These are phyloP conservation scores for Pythium diclinum DNA, from an alignment of 352 stramenopile genomes.

Conservation along the genomic window DNA sequence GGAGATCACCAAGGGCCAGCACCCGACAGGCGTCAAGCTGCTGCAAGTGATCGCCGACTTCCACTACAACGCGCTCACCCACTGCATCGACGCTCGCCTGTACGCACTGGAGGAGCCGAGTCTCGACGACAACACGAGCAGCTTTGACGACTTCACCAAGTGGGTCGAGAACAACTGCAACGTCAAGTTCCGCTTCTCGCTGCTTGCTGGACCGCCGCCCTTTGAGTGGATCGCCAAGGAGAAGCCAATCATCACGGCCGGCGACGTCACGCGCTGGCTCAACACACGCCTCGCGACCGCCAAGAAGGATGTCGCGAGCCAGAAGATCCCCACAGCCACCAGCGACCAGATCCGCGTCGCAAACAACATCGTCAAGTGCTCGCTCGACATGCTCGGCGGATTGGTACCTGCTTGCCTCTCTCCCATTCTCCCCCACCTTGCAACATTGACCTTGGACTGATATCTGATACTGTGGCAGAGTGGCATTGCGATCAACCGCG, in stretches of 20 bases:
- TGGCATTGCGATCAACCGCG: background rate
- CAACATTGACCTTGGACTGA: background rate
- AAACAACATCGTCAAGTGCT: background rate
- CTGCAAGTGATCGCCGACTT: background rate
- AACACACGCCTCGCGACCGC: background rate
- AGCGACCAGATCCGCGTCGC: background rate
- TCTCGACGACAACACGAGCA: background rate
- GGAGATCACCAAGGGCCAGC: background rate
- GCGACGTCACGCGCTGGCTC: background rate
- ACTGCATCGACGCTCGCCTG: conserved; percentile 5
- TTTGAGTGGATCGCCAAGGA: conserved; percentile 36
- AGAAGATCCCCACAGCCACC: background rate
- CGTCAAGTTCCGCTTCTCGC: conserved; percentile 45
- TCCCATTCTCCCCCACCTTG: too few relatives aligned
- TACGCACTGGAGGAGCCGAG: background rate
- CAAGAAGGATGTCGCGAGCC: background rate
- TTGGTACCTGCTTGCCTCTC: background rate
- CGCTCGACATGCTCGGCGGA: background rate
- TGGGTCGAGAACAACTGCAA: conserved; percentile 32
- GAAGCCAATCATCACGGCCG: conserved; percentile 4
- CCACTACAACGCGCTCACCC: conserved; percentile 3
- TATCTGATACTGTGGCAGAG: background rate
- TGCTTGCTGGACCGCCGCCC: conserved; percentile 34
- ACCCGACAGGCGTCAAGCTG: background rate
- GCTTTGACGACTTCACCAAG: background rate